phyloP scores from a whole-genome alignment of 2,329 filamentous ascomycete genomes.

The Lecanoromycetidae sp. region DNA sequence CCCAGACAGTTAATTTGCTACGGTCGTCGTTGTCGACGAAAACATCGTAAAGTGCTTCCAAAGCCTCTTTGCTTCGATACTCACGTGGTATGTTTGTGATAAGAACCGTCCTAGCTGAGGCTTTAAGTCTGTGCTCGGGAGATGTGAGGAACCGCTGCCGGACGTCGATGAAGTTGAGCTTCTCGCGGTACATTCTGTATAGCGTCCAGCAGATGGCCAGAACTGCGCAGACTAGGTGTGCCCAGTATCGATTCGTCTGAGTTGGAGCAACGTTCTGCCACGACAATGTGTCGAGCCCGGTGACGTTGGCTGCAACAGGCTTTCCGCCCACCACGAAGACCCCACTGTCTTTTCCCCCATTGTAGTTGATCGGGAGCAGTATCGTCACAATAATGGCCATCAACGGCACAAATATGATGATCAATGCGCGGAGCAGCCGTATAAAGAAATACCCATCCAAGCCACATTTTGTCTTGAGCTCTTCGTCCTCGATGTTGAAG shows the following conservation, averaged over 20 bases:
- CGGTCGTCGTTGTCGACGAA: slow-evolving; percentile 62
- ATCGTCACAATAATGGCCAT: slow-evolving; percentile 71
- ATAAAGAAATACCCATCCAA: slow-evolving; percentile 96
- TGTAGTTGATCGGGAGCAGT: slow-evolving; percentile 70
- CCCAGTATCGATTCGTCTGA: slow-evolving; percentile 62
- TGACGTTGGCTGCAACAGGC: slow-evolving; percentile 33
- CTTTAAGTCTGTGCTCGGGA: slow-evolving; percentile 85
- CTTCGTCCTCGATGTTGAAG: slow-evolving; percentile 60
- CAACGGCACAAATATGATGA: slow-evolving; percentile 85
- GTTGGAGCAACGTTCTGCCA: slow-evolving; percentile 67
- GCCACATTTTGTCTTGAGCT: slow-evolving; percentile 88
- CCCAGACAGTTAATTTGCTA: slow-evolving; percentile 51
- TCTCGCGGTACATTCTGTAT: slow-evolving; percentile 71
- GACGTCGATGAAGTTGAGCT: slow-evolving; percentile 79
- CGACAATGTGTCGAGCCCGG: slow-evolving; percentile 67
- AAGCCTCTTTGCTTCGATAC: slow-evolving; percentile 73
- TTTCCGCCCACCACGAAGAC: slow-evolving; percentile 27
- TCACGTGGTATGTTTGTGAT: slow-evolving; percentile 82
- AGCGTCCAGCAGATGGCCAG: slow-evolving; percentile 73
- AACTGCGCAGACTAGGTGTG: slow-evolving; percentile 69
- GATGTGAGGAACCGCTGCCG: slow-evolving; percentile 91
- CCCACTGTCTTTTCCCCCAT: slow-evolving; percentile 50
- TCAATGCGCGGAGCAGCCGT: slow-evolving; percentile 70
- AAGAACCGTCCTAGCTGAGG: slow-evolving; percentile 95
- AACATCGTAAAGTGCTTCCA: slow-evolving; percentile 80